Base-by-base conservation (phyloP, 2,329 filamentous ascomycete species). In the Metarhizium robertsii region DNA sequence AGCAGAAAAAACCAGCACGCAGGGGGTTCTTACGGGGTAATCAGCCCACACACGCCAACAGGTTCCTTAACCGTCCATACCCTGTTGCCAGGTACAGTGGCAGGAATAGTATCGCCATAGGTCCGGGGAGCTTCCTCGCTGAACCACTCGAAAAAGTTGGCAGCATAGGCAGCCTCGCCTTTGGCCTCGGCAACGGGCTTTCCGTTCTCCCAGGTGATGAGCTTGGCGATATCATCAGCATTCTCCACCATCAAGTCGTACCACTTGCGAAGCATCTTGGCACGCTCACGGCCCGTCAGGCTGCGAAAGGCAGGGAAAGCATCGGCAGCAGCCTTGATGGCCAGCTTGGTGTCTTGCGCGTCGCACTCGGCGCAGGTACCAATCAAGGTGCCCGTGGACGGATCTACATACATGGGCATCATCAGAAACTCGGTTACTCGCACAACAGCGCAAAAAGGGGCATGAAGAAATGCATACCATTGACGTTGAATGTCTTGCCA, bases 151-250 rank as follows among this genome's bases (percentile, higher is more conserved):
- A 90, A 81, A 69, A 90, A 92, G 68, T 78, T 83, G 56, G 87
- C 84, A 8, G 87, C 87, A 64, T 91, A 91, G 40, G 77, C 75
- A 7, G 85, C 82, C 72, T 92, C 88, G 42, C 84, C 85, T 66
- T 81, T 83, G 40, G 88, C 85, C 66, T 92, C 88, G 34, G 87
- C 82, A 32, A 88, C 66, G 1, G 90, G 88, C 75, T 95, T 95
- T 60, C 90, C 90, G 62, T 95, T 95, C 75, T 95, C 90, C 84
- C 87, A 89, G 43, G 90, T 94, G 65, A 95, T 91, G 59, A 95
- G 78, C 58, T 79, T 89, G 7, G 89, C 88, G 36, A 95, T 76
- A 67, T 95, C 90, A 34, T 92, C 88, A 50, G 81, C 77, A 64
- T 95, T 91, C 58, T 87, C 87, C 36, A 86, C 70, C 77, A 94